Base-by-base conservation (phyloP, 2,329 filamentous ascomycete species). In the Cordyceps fumosorosea region DNA sequence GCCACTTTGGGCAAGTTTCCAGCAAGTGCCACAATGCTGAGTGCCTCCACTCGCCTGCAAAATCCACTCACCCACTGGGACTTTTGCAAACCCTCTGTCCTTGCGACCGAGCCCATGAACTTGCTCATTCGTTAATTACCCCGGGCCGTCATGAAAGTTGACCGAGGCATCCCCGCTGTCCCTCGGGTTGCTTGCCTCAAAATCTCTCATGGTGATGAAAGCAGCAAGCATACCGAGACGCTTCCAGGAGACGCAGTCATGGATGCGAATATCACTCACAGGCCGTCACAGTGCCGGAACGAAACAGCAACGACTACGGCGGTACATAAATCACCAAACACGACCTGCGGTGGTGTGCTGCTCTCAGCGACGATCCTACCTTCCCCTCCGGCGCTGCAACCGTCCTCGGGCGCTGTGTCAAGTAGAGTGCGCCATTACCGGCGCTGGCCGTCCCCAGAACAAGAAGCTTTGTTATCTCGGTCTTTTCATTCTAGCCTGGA, bases 11-110 rank as follows among this genome's bases (percentile, higher is more conserved):
- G 56, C 42, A 48, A 34, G 29, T 48, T 37, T 47, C 29, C 18
- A 56, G 53, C 16, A 45, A 29, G 53, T 37, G 40, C 53, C 53
- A 12, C 44, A 42, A 24, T 42, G 34, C 18, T 34, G 5, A 3
- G 29, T 29, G 32, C 47, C 45, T 59, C 56, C 56, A 59, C 56
- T 59, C 45, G 18, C 56, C 56, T 32, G 47, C 56, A 42, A 40
- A 55, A 29, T 37, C 55, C 56, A 34, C 45, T 26, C n/a, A 34
- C 45, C n/a, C 20, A 18, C 12, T 4, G 56, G 56, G 11, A 59
- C 56, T 59, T 59, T 59, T 59, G 56, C 47, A 51, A 51, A 32
- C 56, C 26, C 18, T 29, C 20, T 26, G 18, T 40, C 10, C 16
- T 29, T 50, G 44, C 44, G 20, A 37, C 53, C n/a, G 26, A 34